These are phyloP conservation scores for Fusarium coicis DNA, from an alignment of 2,329 filamentous ascomycete genomes.

Conservation along the genomic window DNA sequence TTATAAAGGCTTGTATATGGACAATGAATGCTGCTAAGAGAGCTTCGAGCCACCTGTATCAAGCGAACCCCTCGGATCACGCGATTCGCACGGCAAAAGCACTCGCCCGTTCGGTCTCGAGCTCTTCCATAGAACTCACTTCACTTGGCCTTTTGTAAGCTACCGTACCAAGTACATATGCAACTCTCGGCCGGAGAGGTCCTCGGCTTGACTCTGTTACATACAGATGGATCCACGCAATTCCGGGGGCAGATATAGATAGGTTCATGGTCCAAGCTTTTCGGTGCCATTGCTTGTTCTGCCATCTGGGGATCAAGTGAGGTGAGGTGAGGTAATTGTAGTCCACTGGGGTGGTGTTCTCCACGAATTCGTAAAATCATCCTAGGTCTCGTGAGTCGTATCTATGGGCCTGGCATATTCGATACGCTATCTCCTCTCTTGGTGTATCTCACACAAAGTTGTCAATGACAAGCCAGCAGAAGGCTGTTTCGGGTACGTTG, in stretches of 20 bases:
- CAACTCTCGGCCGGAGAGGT: slow-evolving; percentile 33
- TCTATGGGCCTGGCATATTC: slow-evolving; percentile 26
- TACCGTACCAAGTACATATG: background rate
- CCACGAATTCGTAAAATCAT: background rate
- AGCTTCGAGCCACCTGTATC: background rate
- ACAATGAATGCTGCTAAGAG: background rate
- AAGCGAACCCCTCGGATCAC: background rate
- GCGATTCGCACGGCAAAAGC: slow-evolving; percentile 31
- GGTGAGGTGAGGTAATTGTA: slow-evolving; percentile 4
- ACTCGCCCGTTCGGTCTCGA: slow-evolving; percentile 7
- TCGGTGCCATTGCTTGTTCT: background rate
- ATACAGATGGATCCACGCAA: slow-evolving; percentile 21
- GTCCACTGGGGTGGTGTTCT: background rate
- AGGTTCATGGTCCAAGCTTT: slow-evolving; percentile 4
- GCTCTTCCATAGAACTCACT: slow-evolving; percentile 1
- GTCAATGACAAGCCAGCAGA: background rate
- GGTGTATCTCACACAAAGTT: background rate
- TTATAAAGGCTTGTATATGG: slow-evolving; percentile 1
- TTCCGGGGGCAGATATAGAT: slow-evolving; percentile 6
- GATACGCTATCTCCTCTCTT: slow-evolving; percentile 16
- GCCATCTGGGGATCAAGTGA: background rate
- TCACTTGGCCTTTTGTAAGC: slow-evolving; percentile 24
- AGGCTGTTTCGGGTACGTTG: background rate
- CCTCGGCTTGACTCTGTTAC: slow-evolving; percentile 32
- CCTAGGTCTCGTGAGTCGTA: slow-evolving; percentile 19